These are phyloP conservation scores for Grosmannia penicillata DNA, from an alignment of 2,329 filamentous ascomycete species.

Conservation along the genomic window DNA sequence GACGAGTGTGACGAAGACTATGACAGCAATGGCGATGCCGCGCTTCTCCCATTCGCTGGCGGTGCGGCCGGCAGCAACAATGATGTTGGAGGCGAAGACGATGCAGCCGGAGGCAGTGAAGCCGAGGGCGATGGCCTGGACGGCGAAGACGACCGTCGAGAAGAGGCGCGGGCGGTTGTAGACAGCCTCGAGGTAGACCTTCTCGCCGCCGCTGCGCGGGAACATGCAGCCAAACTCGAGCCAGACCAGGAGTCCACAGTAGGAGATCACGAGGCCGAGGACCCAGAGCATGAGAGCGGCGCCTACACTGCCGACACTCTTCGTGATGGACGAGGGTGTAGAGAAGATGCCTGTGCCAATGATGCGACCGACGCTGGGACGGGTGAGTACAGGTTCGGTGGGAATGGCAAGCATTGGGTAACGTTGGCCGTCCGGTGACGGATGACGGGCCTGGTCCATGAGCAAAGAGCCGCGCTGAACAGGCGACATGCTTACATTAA, in stretches of 20 bases:
- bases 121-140: conserved; percentile 14
- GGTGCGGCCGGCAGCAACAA: conserved; percentile 31
- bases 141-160: conserved; percentile 42
- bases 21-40: conserved; percentile 37
- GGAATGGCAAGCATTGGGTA: too few species aligned
- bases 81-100: conserved; percentile 22
- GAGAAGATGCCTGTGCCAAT: conserved; percentile 30
- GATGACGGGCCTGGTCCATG: too few species aligned
- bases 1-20: conserved; percentile 37
- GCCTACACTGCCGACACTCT: conserved; percentile 35
- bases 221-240: conserved; percentile 50
- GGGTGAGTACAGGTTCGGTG: too few species aligned
- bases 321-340: conserved; percentile 36
- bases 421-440: too few species aligned
- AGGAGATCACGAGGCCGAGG: conserved; percentile 31
- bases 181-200: conserved; percentile 51
- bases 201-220: conserved; percentile 47
- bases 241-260: conserved; percentile 44
- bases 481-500: conserved; percentile 5
- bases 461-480: too few species aligned
- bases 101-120: conserved; percentile 11
- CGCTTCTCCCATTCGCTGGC: conserved; percentile 41
- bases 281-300: conserved; percentile 23
- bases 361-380: conserved; percentile 12
- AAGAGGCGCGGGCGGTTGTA: conserved; percentile 44